Conservation (phyloP, 768 basidiomycete genomes). For the Lactarius evosmus region DNA sequence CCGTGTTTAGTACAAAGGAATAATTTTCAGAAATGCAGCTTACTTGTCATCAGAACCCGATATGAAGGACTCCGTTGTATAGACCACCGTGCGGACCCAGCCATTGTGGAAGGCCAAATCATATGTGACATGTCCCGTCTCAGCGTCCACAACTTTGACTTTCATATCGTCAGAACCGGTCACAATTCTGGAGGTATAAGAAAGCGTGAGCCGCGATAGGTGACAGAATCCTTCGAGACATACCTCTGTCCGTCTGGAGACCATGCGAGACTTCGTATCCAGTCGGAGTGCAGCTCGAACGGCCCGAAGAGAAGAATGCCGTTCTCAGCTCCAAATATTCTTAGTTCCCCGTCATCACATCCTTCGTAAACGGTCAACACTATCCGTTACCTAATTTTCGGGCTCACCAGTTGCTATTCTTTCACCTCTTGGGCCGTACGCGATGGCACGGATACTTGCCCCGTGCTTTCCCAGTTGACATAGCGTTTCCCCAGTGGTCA, state of each 20-base stretch:
- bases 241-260: constrained; percentile 31
- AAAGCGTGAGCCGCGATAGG: not conserved
- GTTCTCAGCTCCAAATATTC: constrained; percentile 30
- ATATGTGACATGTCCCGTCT: constrained; percentile 9
- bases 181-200: constrained; percentile 4
- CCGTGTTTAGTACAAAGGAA: not conserved
- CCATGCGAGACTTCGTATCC: constrained; percentile 29
- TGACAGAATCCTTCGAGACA: not conserved
- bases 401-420: constrained; percentile 20
- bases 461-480: constrained; percentile 3
- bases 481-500: constrained; percentile 4
- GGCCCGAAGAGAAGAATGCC: constrained; percentile 23
- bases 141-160: constrained; percentile 7
- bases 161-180: constrained; percentile 17
- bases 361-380: not conserved
- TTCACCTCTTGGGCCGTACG: constrained; percentile 12
- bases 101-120: constrained; percentile 15
- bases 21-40: not conserved
- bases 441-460: not conserved
- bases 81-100: constrained; percentile 12
- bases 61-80: constrained; percentile 2
- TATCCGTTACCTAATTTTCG: not conserved
- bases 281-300: constrained; percentile 26
- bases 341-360: constrained; percentile 26
- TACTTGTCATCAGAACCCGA: constrained; percentile 13